Conservation (phyloP, 2,329 filamentous ascomycete genomes). For the Pyrenophora graminea region DNA sequence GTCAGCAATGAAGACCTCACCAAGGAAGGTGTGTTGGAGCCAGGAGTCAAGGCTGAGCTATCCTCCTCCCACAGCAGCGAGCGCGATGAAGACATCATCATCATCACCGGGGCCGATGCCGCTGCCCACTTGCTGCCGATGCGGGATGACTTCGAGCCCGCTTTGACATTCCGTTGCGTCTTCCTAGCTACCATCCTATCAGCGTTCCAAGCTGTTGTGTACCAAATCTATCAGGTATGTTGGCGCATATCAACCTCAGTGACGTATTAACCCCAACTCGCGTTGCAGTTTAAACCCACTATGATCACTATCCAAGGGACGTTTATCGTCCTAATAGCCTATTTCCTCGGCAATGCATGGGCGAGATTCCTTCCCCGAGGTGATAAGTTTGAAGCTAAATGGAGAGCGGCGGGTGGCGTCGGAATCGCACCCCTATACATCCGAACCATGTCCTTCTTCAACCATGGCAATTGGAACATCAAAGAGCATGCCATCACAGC, state of each 20-base stretch:
- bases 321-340: slow-evolving; percentile 22
- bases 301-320: slow-evolving; percentile 20
- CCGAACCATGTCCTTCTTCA: slow-evolving; percentile 20
- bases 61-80: slow-evolving; percentile 11
- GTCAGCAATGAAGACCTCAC: slow-evolving; percentile 2
- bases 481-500: slow-evolving; percentile 21
- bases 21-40: slow-evolving; percentile 13
- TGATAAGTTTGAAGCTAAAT: slow-evolving; percentile 20
- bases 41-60: slow-evolving; percentile 15
- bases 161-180: slow-evolving; percentile 17
- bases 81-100: slow-evolving; percentile 10
- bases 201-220: slow-evolving; percentile 21
- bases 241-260: neutral
- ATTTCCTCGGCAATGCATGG: slow-evolving; percentile 19
- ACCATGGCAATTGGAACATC: slow-evolving; percentile 16
- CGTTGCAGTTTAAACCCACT: slow-evolving; percentile 19
- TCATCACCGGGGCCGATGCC: slow-evolving; percentile 21
- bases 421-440: slow-evolving; percentile 15
- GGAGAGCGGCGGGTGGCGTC: slow-evolving; percentile 17
- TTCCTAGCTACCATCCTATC: slow-evolving; percentile 16
- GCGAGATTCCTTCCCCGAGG: slow-evolving; percentile 17
- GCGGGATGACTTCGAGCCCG: slow-evolving; percentile 16
- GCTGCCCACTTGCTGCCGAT: slow-evolving; percentile 19
- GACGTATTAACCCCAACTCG: neutral
- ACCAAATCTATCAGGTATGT: slow-evolving; percentile 18